Base-by-base conservation (phyloP, 257 asterid genomes). In the Forsythia suspensa region DNA sequence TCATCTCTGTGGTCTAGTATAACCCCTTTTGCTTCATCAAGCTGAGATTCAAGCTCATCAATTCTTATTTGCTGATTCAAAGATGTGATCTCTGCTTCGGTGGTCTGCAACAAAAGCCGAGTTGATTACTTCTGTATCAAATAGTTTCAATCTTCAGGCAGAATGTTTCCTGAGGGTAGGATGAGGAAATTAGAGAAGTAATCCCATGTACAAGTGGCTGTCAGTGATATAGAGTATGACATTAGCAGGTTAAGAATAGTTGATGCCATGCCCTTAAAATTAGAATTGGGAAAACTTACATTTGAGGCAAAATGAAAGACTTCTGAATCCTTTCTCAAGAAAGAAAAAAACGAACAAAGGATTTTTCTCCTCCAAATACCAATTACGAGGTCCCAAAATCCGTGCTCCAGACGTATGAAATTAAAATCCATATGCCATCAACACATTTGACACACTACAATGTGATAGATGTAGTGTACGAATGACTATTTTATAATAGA, bases 21-120 rank as follows among this genome's bases (percentile, higher is more conserved):
- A 76, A 92, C 70, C 59, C 87, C 92, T 88, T 94, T 97, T 16
- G 97, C 93, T 92, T 92, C 98, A 80, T 90, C 87, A 55, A 92
- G 89, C 86, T 92, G 98, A 76, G 85, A 83, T 77, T 92, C 97
- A 67, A 93, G 90, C 88, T 85, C 97, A 75, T 84, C 84, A 66
- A 76, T 77, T 83, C 82, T 91, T 65, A 74, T 80, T 74, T 83
- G 89, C 69, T 85, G 90, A 78, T 79, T 83, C 57, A 65, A 71
- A 46, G 82, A 83, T 34, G 78, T 34, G 24, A 71, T 70, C 83
- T 87, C 93, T n/a, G 88, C 90, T 81, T 85, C 92, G 38, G 77
- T 76, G 41, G 78, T 81, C 98, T 93, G 92, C 43, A 83, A 76
- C 39, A 72, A 76, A 51, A 68, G 57, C 15, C 66, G 73, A 65